Conservation (phyloP, 352 stramenopile genomes). For the Thalassiosira hispida region DNA sequence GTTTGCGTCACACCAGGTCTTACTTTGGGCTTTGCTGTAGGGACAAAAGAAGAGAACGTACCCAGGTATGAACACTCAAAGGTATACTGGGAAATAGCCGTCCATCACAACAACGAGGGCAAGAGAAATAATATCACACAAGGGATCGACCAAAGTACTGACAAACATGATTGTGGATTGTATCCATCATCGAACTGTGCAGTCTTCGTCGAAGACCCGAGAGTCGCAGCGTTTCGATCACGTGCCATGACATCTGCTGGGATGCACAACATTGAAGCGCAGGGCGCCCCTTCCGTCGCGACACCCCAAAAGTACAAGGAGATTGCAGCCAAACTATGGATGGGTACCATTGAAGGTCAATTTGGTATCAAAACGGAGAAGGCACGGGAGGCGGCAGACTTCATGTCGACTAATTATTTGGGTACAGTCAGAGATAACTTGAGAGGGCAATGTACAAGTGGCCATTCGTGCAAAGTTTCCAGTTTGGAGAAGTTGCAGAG, state of each 20-base stretch:
- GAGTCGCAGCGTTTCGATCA: conserved; percentile 40
- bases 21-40: conserved; percentile 46
- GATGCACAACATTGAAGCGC: conserved; percentile 49
- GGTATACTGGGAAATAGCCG: conserved; percentile 33
- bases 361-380: conserved; percentile 37
- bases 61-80: conserved; percentile 41
- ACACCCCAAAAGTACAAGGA: conserved; percentile 10
- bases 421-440: conserved; percentile 54
- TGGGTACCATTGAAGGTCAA: conserved; percentile 25
- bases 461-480: conserved; percentile 48
- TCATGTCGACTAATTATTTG: conserved; percentile 45
- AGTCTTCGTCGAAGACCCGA: conserved; percentile 35
- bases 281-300: conserved; percentile 8
- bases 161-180: conserved; percentile 44
- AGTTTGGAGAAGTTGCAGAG: conserved; percentile 46
- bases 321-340: conserved; percentile 31
- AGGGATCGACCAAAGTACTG: background rate
- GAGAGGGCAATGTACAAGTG: conserved; percentile 46
- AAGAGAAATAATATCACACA: conserved; percentile 9
- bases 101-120: conserved; percentile 14
- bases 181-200: conserved; percentile 28
- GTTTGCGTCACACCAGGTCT: conserved; percentile 48
- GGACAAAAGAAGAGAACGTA: conserved; percentile 38
- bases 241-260: conserved; percentile 45
- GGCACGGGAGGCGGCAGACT: conserved; percentile 41